phyloP scores from a whole-genome alignment of 2,329 filamentous ascomycete species.

The Ascocoryne sarcoides region DNA sequence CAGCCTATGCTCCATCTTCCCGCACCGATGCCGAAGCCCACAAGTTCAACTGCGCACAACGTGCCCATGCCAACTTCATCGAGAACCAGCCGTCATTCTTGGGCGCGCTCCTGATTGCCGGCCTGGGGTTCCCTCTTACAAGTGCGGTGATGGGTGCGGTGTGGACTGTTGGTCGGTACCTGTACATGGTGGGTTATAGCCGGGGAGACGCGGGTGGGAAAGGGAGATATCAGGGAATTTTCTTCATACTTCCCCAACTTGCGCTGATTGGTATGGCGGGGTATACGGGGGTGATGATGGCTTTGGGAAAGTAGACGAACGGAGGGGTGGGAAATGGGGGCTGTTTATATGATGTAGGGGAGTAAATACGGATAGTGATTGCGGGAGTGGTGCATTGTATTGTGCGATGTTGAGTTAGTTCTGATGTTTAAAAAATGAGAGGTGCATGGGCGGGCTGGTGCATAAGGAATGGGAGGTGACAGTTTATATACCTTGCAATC shows the following conservation, averaged over 20 bases:
- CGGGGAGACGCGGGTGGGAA: slow-evolving; percentile 17
- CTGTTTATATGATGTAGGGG: too few species aligned
- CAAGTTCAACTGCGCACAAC: slow-evolving; percentile 57
- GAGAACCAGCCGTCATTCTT: slow-evolving; percentile 51
- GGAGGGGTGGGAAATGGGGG: too few species aligned
- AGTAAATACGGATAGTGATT: too few species aligned
- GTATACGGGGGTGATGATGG: slow-evolving; percentile 19
- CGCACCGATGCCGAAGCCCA: slow-evolving; percentile 30
- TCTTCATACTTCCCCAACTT: slow-evolving; percentile 19
- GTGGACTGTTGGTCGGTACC: slow-evolving; percentile 44
- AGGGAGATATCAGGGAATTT: slow-evolving; percentile 22
- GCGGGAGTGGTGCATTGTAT: too few species aligned
- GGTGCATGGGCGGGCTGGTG: too few species aligned
- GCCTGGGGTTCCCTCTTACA: slow-evolving; percentile 43
- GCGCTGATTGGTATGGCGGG: slow-evolving; percentile 21
- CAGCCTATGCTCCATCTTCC: slow-evolving; percentile 36
- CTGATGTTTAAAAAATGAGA: too few species aligned
- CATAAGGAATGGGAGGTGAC: too few species aligned
- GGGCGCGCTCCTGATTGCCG: slow-evolving; percentile 44
- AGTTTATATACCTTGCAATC: too few species aligned
- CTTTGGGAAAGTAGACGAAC: slow-evolving; percentile 21
- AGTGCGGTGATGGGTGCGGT: slow-evolving; percentile 40
- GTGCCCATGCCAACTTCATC: slow-evolving; percentile 53
- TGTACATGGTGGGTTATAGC: slow-evolving; percentile 39
- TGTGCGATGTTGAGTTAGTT: too few species aligned